Evolutionary conservation across 495 filamentous ascomycete genomes (phyloP).

Genomic region (Sordaria brevicollis): DNA sequence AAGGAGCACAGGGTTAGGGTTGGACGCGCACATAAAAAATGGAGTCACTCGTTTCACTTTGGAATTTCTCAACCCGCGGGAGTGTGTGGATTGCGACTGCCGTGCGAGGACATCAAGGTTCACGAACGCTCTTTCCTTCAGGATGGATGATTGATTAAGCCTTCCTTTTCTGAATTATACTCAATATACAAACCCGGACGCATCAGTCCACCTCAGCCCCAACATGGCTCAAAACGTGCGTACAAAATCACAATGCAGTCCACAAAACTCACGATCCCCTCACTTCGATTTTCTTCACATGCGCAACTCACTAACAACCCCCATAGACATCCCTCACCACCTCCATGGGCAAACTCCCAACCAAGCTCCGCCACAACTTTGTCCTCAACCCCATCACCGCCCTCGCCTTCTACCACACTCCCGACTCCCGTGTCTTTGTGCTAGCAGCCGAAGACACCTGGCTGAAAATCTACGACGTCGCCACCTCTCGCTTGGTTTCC

Average conservation of each 20-base stretch:
- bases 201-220: neutral
- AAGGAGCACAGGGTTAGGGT: neutral
- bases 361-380: slow-evolving; percentile 21
- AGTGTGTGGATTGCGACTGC: neutral
- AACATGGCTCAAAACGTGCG: slow-evolving; percentile 4
- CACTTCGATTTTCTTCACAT: neutral
- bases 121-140: no score
- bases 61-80: neutral
- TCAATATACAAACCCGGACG: no score
- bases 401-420: slow-evolving; percentile 32
- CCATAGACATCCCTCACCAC: neutral
- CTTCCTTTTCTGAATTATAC: no score
- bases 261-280: neutral
- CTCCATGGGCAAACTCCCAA: slow-evolving; percentile 1
- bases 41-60: neutral
- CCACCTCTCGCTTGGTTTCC: slow-evolving; percentile 23
- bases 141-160: neutral
- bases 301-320: neutral
- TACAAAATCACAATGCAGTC: no score
- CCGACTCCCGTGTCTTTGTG: slow-evolving; percentile 31
- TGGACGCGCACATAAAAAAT: neutral
- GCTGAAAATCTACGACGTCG: slow-evolving; percentile 49
- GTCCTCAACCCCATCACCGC: slow-evolving; percentile 50
- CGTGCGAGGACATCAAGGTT: neutral
- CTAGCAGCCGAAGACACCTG: slow-evolving; percentile 67